Evolutionary conservation across 371 early-diverging fungal genomes (phyloP).

Genomic region (Mortierella sp.): DNA sequence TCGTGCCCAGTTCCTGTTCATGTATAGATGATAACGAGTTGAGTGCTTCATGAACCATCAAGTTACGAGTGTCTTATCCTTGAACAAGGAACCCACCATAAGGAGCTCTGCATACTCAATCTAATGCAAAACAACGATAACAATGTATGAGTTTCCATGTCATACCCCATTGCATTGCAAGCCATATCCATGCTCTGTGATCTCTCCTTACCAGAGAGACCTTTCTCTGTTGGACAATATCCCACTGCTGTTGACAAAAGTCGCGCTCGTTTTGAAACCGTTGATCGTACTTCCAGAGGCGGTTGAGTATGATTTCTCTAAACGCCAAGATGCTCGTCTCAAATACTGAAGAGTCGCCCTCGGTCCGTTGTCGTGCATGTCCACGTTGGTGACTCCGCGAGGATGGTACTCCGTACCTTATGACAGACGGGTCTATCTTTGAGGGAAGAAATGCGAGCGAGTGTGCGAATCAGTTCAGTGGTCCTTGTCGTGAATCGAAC

Average conservation of each 20-base stretch:
- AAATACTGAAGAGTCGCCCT: conserved; percentile 9
- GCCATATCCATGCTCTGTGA: not conserved
- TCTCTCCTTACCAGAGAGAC: conserved; percentile 14
- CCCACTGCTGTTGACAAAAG: conserved; percentile 46
- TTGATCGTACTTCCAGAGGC: conserved; percentile 35
- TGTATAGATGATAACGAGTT: not conserved
- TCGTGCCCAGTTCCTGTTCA: conserved; percentile 21
- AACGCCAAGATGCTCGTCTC: conserved; percentile 43
- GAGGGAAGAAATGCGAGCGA: not conserved
- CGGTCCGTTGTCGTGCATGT: conserved; percentile 18
- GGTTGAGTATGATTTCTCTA: conserved; percentile 33
- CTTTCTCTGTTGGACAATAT: conserved; percentile 29
- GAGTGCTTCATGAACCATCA: too few relatives aligned
- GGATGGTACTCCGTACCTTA: conserved; percentile 23
- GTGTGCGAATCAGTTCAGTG: too few relatives aligned
- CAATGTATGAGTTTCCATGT: not conserved
- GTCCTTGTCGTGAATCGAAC: too few relatives aligned
- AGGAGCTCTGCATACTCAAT: conserved; percentile 44
- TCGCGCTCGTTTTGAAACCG: conserved; percentile 35
- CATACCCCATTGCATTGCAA: not conserved
- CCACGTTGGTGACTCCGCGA: conserved; percentile 22
- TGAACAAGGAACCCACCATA: conserved; percentile 5
- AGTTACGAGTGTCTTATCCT: too few relatives aligned
- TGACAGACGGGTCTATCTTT: conserved; percentile 47
- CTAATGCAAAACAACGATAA: conserved; percentile 7